A percentile compares a stretch with the other conserved stretches of the same genome.
Conservation (phyloP, 352 stramenopile genomes). For the Pythium monospermum region DNA sequence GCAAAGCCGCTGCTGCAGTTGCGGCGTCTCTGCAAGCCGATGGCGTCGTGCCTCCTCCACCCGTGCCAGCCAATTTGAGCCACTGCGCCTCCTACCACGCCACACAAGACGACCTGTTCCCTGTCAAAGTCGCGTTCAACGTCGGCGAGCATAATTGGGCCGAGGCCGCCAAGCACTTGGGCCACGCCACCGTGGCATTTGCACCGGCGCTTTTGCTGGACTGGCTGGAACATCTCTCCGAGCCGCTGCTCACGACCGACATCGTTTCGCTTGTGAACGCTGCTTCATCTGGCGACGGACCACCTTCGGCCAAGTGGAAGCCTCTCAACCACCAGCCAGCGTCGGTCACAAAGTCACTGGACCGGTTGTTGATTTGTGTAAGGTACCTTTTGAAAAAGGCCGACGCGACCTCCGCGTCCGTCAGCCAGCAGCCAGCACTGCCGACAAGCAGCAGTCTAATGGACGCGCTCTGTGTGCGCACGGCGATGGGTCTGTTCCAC, state of each 20-base stretch:
- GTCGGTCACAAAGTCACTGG: constrained; percentile 46
- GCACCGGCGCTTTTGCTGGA: constrained; percentile 59
- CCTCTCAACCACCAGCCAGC: constrained; percentile 52
- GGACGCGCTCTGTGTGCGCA: constrained; percentile 42
- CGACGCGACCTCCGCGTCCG: not conserved
- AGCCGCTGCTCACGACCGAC: constrained; percentile 40
- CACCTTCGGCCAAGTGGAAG: constrained; percentile 25
- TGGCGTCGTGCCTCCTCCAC: constrained; percentile 9
- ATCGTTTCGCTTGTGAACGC: constrained; percentile 19
- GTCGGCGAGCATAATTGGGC: constrained; percentile 64
- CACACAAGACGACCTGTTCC: constrained; percentile 43
- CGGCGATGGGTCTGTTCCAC: constrained; percentile 67
- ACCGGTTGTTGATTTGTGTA: constrained; percentile 52
- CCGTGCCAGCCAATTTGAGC: constrained; percentile 19
- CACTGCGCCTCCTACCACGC: constrained; percentile 14
- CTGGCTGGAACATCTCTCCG: constrained; percentile 72
- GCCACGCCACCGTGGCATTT: constrained; percentile 11
- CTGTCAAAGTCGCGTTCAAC: constrained; percentile 77
- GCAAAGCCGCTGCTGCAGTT: constrained; percentile 10
- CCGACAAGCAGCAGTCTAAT: constrained; percentile 22
- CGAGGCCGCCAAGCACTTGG: constrained; percentile 25
- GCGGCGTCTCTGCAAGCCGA: not conserved
- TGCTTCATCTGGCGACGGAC: constrained; percentile 4
- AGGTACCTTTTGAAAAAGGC: constrained; percentile 32
- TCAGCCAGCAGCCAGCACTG: too few relatives aligned